phyloP scores from a whole-genome alignment of 129 eudicot species.

The Glebionis coronaria region DNA sequence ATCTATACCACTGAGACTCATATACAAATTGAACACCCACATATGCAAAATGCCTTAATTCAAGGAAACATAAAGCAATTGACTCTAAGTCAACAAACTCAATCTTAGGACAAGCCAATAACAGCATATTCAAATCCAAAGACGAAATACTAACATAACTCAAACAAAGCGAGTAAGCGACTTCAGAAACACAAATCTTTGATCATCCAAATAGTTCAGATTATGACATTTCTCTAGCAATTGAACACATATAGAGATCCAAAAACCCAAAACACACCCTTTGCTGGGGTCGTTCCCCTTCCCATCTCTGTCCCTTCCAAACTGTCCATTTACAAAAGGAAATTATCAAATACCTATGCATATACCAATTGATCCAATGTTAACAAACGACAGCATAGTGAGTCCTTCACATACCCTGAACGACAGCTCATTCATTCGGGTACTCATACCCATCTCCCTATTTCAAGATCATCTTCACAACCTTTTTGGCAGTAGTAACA shows the following conservation, averaged over 20 bases:
- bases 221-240: too few relatives aligned
- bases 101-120: conserved; percentile 67
- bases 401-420: conserved; percentile 45
- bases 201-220: too few relatives aligned
- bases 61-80: conserved; percentile 58
- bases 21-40: too few relatives aligned
- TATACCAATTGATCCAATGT: not conserved
- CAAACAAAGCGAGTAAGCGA: conserved; percentile 62
- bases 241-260: too few relatives aligned
- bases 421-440: conserved; percentile 87
- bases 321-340: conserved; percentile 37
- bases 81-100: conserved; percentile 75
- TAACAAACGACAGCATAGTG: not conserved
- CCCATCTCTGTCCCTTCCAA: too few relatives aligned
- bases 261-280: too few relatives aligned
- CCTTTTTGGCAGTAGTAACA: conserved; percentile 74
- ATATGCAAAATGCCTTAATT: conserved; percentile 47
- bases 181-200: conserved; percentile 51
- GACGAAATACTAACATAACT: conserved; percentile 76
- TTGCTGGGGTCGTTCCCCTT: too few relatives aligned
- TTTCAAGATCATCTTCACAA: conserved; percentile 69
- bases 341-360: not conserved
- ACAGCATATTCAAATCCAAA: conserved; percentile 62
- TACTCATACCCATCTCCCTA: conserved; percentile 92
- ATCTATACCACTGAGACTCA: too few relatives aligned